Evolutionary conservation across 345 rosid genomes (phyloP), one percentile per base, ranked within the genome.

Genomic region (Murraya koenigii): DNA sequence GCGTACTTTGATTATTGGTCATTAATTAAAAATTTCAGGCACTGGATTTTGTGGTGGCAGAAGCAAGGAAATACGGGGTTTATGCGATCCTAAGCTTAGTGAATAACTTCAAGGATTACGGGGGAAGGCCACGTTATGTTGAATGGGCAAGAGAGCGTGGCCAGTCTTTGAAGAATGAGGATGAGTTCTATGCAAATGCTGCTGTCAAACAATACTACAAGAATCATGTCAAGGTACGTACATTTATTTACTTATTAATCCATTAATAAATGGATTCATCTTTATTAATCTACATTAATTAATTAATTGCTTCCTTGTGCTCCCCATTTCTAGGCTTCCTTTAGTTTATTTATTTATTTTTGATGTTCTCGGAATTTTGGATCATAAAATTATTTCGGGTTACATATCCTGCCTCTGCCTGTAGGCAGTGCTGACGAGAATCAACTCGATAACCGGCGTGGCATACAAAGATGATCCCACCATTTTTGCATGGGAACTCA

Each of bases 401-500:
- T n/a, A n/a, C n/a, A 41, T 41, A 41, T 13, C 17, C 49, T 13
- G 49, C 17, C 22, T 5, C 1, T 28, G 25, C 3, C 6, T 75
- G 79, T 93, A 94, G 95, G 82, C 93, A 0, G 86, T 94, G 75
- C 71, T 91, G 74, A 93, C 91, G 39, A 91, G 98, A 83, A 72
- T 19, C 65, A 94, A 93, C 84, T 71, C 93, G 14, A 79, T 93
- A 59, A 94, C 95, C 17, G 91, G 95, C 35, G 79, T 86, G 28
- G 79, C 84, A 35, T 91, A 94, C 59, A 89, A 85, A 82, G 95
- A 94, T 32, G 98, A 94, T 78, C 90, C 95, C 0, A 87, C 88
- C 70, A 89, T 94, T 59, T 88, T 95, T 76, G 90, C 98, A 69
- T 95, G 97, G 98, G 98, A 95, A 76, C 90, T 95, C 14, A 95